Evolutionary conservation across 192 early-diverging fungal genomes (phyloP), one percentile per base, ranked within the genome.

Genomic region (Coemansia sp.): DNA sequence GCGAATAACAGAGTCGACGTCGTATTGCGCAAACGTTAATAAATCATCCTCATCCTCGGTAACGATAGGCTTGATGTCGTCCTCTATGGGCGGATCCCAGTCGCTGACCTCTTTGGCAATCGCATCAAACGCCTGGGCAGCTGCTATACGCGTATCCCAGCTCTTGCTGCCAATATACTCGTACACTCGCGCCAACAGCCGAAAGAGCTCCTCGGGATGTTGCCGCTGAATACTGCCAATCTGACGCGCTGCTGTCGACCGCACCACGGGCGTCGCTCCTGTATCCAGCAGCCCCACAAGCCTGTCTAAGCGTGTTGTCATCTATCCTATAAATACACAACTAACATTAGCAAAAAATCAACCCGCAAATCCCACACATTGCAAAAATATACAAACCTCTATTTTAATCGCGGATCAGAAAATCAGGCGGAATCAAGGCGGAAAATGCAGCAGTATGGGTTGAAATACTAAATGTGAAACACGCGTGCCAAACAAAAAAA

Each of bases 91-190:
- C 7, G 92, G 90, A 63, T 90, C 83, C 94, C 95, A 99, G 34
- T 88, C 87, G 28, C 89, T 85, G 3, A 99, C 94, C 75, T 96
- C 92, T 38, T 85, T 76, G 45, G 93, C 92, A 66, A 99, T 96
- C 6, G 92, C 90, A 59, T 95, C 93, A 7, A 99, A 74, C 7
- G 97, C 95, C 41, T 89, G 85, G 3, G 91, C 92, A 0, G 95
- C 95, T n/a, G 97, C 97, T 35, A 91, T 86, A 3, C 97, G 94
- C 14, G 96, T 96, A 50, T 94, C 95, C 97, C 97, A 99, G 65
- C 86, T 86, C 71, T 89, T 89, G 72, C 89, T 94, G 33, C 94
- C 85, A 2, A 99, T 75, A 66, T 95, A 91, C 31, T 66, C 73
- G 69, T 81, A 66, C 13, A 75, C 74, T 38, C 83, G 70, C 50